Base-by-base conservation (phyloP, 257 asterid genomes). In the Striga asiatica region DNA sequence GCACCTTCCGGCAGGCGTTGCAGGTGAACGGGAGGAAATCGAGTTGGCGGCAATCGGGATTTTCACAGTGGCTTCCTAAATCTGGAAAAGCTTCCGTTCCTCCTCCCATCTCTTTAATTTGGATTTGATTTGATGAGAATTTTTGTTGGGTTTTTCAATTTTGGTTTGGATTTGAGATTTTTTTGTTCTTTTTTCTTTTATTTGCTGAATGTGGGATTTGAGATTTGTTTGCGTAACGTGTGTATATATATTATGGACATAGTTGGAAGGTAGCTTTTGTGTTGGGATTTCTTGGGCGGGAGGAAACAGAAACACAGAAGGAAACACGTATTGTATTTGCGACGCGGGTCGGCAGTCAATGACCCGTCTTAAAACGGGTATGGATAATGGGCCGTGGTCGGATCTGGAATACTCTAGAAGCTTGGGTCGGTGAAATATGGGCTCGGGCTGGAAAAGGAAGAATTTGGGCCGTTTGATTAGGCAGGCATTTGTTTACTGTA, bases 61-160 rank as follows among this genome's bases (percentile, higher is more conserved):
- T 74, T 39, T 87, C 79, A 82, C 96, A 91, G 41, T 91, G 98
- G 54, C 72, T 50, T 19, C 98, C 98, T 66, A 91, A 71, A 54
- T 87, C 93, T n/a, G 95, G 95, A 64, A 80, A 84, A 38, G 82
- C 82, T 76, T 84, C 94, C 14, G 98, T 84, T 70, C 98, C 96
- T 67, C 84, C 86, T 56, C 56, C 77, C 88, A 78, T 14, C 18
- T 6, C 16, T 27, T 38, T 19, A 18, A 45, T 24, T 35, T 41
- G 8, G 24, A 11, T 12, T 6, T 54, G 41, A 34, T 7, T 10
- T 34, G 41, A 34, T 1, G 9, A 34, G 8, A 8, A 13, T 7
- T 8, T 42, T 39, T 8, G 61, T 38, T n/a, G n/a, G n/a, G n/a
- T 35, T 12, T 37, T 0, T n/a, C 4, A 2, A 12, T n/a, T n/a